phyloP scores from a whole-genome alignment of 192 early-diverging fungal species.

The Podila epigama region DNA sequence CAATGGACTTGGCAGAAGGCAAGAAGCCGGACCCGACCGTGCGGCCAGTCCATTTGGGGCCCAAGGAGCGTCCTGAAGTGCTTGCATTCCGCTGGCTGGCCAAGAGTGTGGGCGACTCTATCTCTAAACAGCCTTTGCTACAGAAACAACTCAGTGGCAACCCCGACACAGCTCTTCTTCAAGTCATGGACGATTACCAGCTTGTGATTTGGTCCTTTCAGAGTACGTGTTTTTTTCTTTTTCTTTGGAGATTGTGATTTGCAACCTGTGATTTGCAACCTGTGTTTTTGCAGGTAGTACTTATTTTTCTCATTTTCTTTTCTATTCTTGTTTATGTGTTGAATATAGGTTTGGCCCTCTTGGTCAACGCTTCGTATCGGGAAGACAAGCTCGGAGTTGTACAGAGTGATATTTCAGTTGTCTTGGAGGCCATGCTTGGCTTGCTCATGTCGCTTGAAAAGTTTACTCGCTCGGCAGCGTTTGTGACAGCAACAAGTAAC shows the following conservation, averaged over 20 bases:
- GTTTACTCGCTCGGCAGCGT: constrained; percentile 8
- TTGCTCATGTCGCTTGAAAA: constrained; percentile 43
- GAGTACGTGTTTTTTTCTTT: constrained; percentile 13
- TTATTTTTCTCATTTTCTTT: neutral
- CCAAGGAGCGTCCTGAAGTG: constrained; percentile 27
- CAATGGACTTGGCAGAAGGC: constrained; percentile 11
- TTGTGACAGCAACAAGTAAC: neutral
- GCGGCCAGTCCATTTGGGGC: constrained; percentile 13
- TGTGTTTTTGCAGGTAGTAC: neutral
- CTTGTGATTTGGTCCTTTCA: constrained; percentile 40
- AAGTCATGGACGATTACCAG: constrained; percentile 28
- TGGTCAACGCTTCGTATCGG: constrained; percentile 28
- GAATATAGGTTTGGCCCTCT: constrained; percentile 20
- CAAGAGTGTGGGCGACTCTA: constrained; percentile 19
- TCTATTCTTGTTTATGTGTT: neutral
- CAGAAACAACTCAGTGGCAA: constrained; percentile 25
- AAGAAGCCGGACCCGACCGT: constrained; percentile 7
- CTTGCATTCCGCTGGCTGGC: constrained; percentile 35
- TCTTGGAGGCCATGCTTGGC: constrained; percentile 44
- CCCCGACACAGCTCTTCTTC: constrained; percentile 11
- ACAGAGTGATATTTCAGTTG: constrained; percentile 44
- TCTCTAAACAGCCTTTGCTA: constrained; percentile 23
- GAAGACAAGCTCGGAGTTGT: constrained; percentile 50
- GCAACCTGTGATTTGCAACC: neutral
- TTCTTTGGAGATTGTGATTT: no score